A percentile compares a stretch with the other conserved stretches of the same genome.
phyloP scores from a whole-genome alignment of 225 moss, liverwort and hornwort species.

The Pseudisothecium myosuroides region DNA sequence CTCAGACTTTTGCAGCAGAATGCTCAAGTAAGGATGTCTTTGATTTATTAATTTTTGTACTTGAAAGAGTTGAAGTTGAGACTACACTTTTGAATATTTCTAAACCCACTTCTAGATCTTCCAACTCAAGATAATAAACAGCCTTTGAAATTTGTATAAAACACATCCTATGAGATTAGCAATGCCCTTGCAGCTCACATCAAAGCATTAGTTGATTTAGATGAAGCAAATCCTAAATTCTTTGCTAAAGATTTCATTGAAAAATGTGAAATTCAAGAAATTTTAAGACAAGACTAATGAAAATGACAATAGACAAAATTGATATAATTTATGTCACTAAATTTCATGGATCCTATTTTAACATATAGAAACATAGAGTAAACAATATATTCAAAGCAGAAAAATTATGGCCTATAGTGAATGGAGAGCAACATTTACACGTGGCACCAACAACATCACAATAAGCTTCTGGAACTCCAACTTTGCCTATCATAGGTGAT shows the following conservation, averaged over 20 bases:
- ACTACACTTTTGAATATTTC: too few species aligned
- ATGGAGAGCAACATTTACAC: too few species aligned
- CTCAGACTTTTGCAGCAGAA: too few species aligned
- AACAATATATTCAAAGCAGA: background rate
- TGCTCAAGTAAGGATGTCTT: background rate
- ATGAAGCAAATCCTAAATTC: background rate
- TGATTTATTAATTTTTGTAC: background rate
- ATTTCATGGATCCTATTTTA: background rate
- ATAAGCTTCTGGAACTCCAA: too few species aligned
- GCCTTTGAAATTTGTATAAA: background rate
- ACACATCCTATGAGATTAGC: background rate
- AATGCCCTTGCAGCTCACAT: background rate
- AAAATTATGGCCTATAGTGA: too few species aligned
- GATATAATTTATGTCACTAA: background rate
- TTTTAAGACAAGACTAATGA: background rate
- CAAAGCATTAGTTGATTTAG: accelerated
- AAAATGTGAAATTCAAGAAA: background rate
- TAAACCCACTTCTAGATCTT: background rate
- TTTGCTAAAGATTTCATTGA: background rate
- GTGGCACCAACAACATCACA: too few species aligned
- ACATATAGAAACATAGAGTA: background rate
- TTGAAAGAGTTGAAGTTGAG: too few species aligned
- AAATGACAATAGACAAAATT: background rate
- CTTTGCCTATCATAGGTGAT: too few species aligned
- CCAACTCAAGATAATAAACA: background rate